Base-by-base conservation (phyloP, 495 filamentous ascomycete species). In the Trichocladium antarcticum region DNA sequence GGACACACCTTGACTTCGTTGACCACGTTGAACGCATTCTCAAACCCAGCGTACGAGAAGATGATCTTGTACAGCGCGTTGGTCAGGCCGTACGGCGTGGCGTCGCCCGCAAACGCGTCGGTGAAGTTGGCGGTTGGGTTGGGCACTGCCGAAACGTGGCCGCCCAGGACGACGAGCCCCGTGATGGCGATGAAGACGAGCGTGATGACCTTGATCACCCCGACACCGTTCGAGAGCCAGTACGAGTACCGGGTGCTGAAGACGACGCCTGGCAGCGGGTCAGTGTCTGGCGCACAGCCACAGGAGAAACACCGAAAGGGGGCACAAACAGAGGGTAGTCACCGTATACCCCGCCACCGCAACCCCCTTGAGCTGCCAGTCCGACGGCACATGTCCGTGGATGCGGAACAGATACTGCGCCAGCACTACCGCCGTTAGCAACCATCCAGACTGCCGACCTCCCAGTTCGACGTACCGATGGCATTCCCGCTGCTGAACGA, bases 401-500 rank as follows among this genome's bases (percentile, higher is more conserved):
- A 75, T 70, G 24, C 64, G 60, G 47, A 76, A 79, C 0, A 80
- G 50, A 45, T 83, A 84, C 38, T 75, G 51, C 1, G 79, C 70
- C 37, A 82, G 57, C 5, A 63, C 60, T 27, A 8, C n/a, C n/a
- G n/a, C n/a, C n/a, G n/a, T n/a, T n/a, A n/a, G n/a, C n/a, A n/a
- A n/a, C n/a, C n/a, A n/a, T n/a, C n/a, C n/a, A n/a, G n/a, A n/a
- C n/a, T n/a, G n/a, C n/a, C n/a, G n/a, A n/a, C n/a, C n/a, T n/a
- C n/a, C n/a, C n/a, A n/a, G n/a, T n/a, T n/a, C n/a, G n/a, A n/a
- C n/a, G n/a, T 41, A 73, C 68, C 78, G 38, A 83, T 76, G 3
- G 79, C 68, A 65, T 83, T 82, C 50, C 75, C 77, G 50, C 76
- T 79, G 45, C 71, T 75, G 49, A 83, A 83, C 0, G 79, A 80